phyloP scores from a whole-genome alignment of 1,284 basidiomycete genomes.

The Somion occarium region DNA sequence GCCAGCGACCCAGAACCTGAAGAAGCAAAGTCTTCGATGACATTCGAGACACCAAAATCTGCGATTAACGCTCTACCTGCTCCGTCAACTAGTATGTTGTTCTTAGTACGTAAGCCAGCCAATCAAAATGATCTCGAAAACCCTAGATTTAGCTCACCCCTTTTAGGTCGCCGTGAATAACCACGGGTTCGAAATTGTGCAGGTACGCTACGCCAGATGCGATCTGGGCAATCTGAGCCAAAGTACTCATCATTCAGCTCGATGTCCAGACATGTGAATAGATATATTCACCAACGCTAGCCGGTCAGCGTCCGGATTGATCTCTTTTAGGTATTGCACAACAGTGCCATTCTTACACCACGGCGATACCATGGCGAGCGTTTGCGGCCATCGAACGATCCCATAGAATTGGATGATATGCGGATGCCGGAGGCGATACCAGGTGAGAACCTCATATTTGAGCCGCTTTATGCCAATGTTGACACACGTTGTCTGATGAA shows the following conservation, averaged over 20 bases:
- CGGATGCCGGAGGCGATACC: constrained; percentile 12
- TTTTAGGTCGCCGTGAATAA: constrained; percentile 10
- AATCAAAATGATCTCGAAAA: background rate
- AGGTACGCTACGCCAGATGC: constrained; percentile 13
- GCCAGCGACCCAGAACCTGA: constrained; percentile 9
- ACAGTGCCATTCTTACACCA: constrained; percentile 15
- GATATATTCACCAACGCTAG: constrained; percentile 5
- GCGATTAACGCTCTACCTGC: constrained; percentile 47
- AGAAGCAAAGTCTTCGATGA: constrained; percentile 46
- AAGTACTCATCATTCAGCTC: background rate
- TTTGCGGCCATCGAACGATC: constrained; percentile 10
- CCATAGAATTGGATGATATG: constrained; percentile 11
- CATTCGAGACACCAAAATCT: constrained; percentile 55
- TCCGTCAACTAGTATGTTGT: constrained; percentile 51
- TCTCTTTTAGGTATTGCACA: constrained; percentile 9
- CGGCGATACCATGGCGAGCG: constrained; percentile 13
- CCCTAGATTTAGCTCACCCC: constrained; percentile 8
- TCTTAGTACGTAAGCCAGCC: constrained; percentile 26
- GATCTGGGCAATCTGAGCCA: constrained; percentile 9
- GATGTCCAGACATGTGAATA: background rate
- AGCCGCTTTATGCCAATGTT: constrained; percentile 9
- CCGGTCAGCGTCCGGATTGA: constrained; percentile 9
- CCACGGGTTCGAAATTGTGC: constrained; percentile 1
- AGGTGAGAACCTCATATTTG: constrained; percentile 9
- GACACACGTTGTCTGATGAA: background rate